Evolutionary conservation across 208 protist species (phyloP).

Genomic region (Tritrichomonas foetus): DNA sequence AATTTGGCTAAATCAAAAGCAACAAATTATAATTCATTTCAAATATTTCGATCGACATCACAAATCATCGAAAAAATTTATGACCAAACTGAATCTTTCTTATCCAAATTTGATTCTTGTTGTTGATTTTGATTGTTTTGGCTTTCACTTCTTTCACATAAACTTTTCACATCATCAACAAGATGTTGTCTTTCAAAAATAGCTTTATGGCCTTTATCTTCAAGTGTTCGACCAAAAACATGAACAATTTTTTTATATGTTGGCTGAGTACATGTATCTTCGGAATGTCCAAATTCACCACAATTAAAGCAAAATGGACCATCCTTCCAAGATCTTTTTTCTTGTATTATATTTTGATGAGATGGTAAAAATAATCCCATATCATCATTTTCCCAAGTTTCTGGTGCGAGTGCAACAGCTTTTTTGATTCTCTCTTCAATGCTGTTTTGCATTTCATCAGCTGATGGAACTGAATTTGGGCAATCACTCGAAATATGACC

Average conservation of each 20-base stretch:
- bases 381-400: background rate
- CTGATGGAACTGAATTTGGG: background rate
- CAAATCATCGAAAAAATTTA: too few relatives aligned
- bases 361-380: constrained; percentile 24
- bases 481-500: background rate
- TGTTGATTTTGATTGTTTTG: background rate
- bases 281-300: background rate
- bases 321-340: background rate
- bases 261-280: background rate
- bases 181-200: background rate
- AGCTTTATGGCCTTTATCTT: background rate
- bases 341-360: background rate
- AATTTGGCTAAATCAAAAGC: too few relatives aligned
- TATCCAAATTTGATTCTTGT: too few relatives aligned
- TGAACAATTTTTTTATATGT: background rate
- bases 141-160: background rate
- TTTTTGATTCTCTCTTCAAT: background rate
- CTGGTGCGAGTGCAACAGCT: background rate
- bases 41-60: too few relatives aligned
- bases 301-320: constrained; percentile 25
- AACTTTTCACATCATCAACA: background rate
- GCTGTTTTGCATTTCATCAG: background rate
- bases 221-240: background rate
- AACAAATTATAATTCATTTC: too few relatives aligned
- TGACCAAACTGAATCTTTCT: too few relatives aligned